A percentile compares a stretch with the other conserved stretches of the same genome.
phyloP scores from a whole-genome alignment of 2,329 filamentous ascomycete species.

The Phyllosticta citrichinensis region DNA sequence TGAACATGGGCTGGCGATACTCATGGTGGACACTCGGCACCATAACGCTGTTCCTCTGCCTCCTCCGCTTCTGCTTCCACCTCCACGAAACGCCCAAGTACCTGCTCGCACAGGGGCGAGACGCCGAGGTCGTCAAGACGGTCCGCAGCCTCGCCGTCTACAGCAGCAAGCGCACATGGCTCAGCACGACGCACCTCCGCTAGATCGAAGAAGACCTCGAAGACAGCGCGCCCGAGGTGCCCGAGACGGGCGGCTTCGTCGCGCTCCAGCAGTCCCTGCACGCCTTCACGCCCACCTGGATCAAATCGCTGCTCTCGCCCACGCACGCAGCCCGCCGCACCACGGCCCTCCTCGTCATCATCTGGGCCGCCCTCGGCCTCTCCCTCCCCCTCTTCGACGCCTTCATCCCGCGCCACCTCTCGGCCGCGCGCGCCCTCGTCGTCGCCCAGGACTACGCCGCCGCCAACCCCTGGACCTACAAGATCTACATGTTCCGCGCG shows the following conservation, averaged over 20 bases:
- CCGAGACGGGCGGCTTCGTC: constrained; percentile 20
- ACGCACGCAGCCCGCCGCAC: constrained; percentile 23
- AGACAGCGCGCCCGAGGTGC: constrained; percentile 10
- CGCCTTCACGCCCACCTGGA: constrained; percentile 12
- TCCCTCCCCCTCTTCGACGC: constrained; percentile 41
- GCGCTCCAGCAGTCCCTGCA: constrained; percentile 20
- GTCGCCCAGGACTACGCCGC: constrained; percentile 41
- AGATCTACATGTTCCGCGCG: constrained; percentile 45
- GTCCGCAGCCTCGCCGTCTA: constrained; percentile 33
- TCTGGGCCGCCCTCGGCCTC: constrained; percentile 31
- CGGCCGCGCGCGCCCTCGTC: too few species aligned
- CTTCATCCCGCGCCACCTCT: constrained; percentile 42
- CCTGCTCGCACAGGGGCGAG: constrained; percentile 43
- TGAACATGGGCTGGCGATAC: constrained; percentile 38
- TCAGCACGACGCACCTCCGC: constrained; percentile 27
- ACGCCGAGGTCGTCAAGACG: constrained; percentile 41
- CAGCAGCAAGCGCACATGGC: constrained; percentile 27
- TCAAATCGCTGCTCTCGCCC: constrained; percentile 31
- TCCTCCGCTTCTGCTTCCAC: constrained; percentile 44
- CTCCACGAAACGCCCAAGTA: constrained; percentile 54
- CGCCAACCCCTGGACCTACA: constrained; percentile 39
- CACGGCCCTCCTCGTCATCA: constrained; percentile 35
- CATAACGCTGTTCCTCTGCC: constrained; percentile 34
- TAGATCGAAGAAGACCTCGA: constrained; percentile 21
- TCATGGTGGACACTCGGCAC: constrained; percentile 32